Base-by-base conservation (phyloP, 768 basidiomycete genomes). In the Boletus pseudopeckii region DNA sequence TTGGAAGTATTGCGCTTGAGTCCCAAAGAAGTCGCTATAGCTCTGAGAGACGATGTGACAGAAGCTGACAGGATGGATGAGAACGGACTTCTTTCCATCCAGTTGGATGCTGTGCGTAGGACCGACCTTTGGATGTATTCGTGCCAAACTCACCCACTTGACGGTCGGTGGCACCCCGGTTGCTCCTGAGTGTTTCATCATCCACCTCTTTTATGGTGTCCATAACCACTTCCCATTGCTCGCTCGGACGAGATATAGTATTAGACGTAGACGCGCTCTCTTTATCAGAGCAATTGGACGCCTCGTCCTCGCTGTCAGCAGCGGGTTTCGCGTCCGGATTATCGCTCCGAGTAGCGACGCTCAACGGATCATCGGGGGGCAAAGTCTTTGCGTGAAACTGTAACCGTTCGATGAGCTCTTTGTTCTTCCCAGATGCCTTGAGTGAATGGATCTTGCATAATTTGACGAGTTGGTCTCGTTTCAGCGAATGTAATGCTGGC, bases 221-320 rank as follows among this genome's bases (percentile, higher is more conserved):
- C 84, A 92, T 90, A n/a, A 91, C 81, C 54, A 92, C 73, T 64
- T 90, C 88, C 89, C 91, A 92, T 61, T 87, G 85, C 61, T 89
- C 86, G 63, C 88, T 88, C 0, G 86, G 86, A 40, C 87, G 78
- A 10, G 82, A 72, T 54, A 74, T 64, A 37, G 68, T 52, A 57
- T 43, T 18, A 56, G 57, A 43, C 11, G 15, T 44, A 0, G 56
- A 50, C 43, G 50, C 26, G 26, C 53, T 45, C n/a, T 50, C 49
- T 39, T 57, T 61, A 14, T 28, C 40, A 22, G 65, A 59, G 45
- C 69, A 32, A 32, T 50, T 65, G 4, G 72, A 66, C 24, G 56
- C 58, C 50, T 71, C 69, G 30, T 66, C 68, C 15, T 71, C 72
- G 28, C 67, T 68, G 44, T 64, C 66, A n/a, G 64, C 50, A n/a